phyloP scores from a whole-genome alignment of 805 yeast species.

The Metschnikowia continentalis region DNA sequence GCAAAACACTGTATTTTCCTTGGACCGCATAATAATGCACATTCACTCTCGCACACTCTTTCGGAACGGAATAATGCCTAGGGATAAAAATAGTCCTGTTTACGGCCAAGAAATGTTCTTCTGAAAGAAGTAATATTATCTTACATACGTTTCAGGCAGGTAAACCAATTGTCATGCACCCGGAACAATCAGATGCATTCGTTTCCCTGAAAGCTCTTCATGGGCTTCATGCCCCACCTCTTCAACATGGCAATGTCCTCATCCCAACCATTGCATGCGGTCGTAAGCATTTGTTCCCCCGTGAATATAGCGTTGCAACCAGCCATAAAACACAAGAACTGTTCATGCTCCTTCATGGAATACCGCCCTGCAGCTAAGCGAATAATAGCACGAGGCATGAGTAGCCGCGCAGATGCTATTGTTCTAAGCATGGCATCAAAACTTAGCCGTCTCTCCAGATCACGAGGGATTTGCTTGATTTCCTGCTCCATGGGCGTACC shows the following conservation, averaged over 20 bases:
- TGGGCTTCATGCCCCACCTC: slow-evolving; percentile 65
- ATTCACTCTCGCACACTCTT: too few relatives aligned
- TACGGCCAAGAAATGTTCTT: too few relatives aligned
- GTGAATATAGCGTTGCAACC: slow-evolving; percentile 81
- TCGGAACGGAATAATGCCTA: too few relatives aligned
- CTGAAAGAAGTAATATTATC: too few relatives aligned
- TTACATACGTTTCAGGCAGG: too few relatives aligned
- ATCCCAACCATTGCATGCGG: slow-evolving; percentile 82
- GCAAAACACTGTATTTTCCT: too few relatives aligned
- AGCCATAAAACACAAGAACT: slow-evolving; percentile 67
- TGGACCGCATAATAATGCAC: too few relatives aligned
- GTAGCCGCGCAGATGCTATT: slow-evolving; percentile 68
- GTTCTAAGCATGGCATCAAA: slow-evolving; percentile 64
- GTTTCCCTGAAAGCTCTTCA: slow-evolving; percentile 38
- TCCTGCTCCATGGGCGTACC: slow-evolving; percentile 74
- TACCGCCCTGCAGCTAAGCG: slow-evolving; percentile 79
- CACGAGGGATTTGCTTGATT: slow-evolving; percentile 32
- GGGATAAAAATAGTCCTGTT: too few relatives aligned
- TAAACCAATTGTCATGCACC: background rate
- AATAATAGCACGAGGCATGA: slow-evolving; percentile 69
- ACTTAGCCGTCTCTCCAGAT: slow-evolving; percentile 39
- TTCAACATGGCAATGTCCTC: slow-evolving; percentile 66
- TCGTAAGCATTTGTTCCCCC: slow-evolving; percentile 76
- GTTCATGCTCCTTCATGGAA: slow-evolving; percentile 75
- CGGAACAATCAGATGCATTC: background rate